Evolutionary conservation across 371 early-diverging fungal species (phyloP), one percentile per base, ranked within the genome.

Genomic region (Apophysomyces elegans): DNA sequence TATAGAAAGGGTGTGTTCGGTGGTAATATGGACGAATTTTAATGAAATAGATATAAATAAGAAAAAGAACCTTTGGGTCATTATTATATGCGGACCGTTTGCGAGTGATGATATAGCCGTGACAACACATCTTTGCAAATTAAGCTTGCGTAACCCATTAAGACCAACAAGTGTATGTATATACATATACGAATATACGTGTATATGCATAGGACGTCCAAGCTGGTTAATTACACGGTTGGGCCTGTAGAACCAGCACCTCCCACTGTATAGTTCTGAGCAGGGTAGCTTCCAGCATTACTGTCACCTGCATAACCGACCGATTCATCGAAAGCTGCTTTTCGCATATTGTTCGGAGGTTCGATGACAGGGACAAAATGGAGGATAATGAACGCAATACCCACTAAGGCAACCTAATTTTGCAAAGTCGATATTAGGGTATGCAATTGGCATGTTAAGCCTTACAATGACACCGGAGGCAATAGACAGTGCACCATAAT

Each of bases 1-100:
- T 85, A 87, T 64, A 83, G 88, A 67, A 92, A 92, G 79, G 87
- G 89, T 26, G 85, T 85, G 5, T 91, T 91, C 68, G 84, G 84
- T 64, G 83, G 83, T 43, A 69, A 66, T 61, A 72, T 68, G 26
- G 73, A 75, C 43, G 73, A 62, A 37, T 60, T 74, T 50, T 50
- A 50, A 50, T 50, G 7, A 32, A 50, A 50, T 50, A 50, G 54
- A 50, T 21, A 50, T 9, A 21, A 26, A 61, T 68, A 16, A 66
- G 65, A 32, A 71, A 71, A 58, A 56, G 12, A 35, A 59, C 26
- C 43, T 16, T 46, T 61, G 46, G n/a, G 16, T 50, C 9, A 21
- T 21, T 9, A 21, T 50, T 50, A 21, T 21, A 9, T 50, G 16
- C 5, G 54, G 21, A 50, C 21, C 6, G 5, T 21, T 50, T 50